Evolutionary conservation across 164 flowering plant species (phyloP), one percentile per base, ranked within the genome.

Genomic region (Liquidambar formosana): DNA sequence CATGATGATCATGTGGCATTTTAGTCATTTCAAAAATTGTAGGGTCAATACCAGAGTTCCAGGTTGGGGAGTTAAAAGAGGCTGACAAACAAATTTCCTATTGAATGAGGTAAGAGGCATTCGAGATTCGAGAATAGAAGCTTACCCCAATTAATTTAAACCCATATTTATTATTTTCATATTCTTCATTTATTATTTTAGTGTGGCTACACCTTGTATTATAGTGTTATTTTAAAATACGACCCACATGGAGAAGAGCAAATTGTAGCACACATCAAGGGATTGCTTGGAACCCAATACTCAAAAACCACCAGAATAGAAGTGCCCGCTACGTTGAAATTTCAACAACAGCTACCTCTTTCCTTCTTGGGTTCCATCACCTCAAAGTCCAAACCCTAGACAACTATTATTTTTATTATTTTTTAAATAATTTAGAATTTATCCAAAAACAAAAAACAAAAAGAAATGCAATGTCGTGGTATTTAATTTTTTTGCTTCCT

Each of bases 121-220:
- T 63, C 76, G 76, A 78, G 79, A 79, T 72, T 79, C 73, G 73
- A 75, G 81, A 72, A 73, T 78, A 70, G 81, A 79, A 75, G 61
- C 75, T 63, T 53, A 47, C 64, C 25, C 28, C 43, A 60, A 25
- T 63, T 22, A 28, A 43, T 63, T 51, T 41, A 14, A 65, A 21
- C 2, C 41, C 41, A 33, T 51, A 23, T 0, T 0, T 53, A 41
- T 54, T 47, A 18, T 19, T 33, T 59, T 41, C 12, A 10, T 23
- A 43, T n/a, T n/a, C 19, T 64, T 57, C 51, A 46, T 19, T 64
- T 51, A 68, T 33, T 54, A 61, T 13, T 61, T 14, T 53, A 38
- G 60, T 43, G 38, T 61, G n/a, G n/a, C n/a, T n/a, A n/a, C n/a
- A n/a, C n/a, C n/a, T n/a, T n/a, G n/a, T n/a, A n/a, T n/a, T n/a